A percentile compares a stretch with the other conserved stretches of the same genome.
Conservation (phyloP, 1,139 yeast genomes). For the Kodamaea anthophila region DNA sequence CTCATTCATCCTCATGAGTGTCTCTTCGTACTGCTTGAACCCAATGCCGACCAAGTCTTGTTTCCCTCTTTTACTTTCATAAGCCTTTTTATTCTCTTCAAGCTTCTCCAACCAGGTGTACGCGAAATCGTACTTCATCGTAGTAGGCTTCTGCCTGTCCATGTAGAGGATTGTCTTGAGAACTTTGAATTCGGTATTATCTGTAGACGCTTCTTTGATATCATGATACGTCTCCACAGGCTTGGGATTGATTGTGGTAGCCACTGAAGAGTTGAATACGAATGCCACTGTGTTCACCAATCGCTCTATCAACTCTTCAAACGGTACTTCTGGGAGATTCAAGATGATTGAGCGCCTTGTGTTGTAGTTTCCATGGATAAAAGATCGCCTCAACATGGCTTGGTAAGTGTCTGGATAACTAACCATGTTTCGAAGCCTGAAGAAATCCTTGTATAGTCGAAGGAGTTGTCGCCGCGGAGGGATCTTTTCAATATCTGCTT, state of each 20-base stretch:
- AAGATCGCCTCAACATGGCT: conserved; percentile 21
- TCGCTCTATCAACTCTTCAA: conserved; percentile 18
- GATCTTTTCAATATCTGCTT: conserved; percentile 8
- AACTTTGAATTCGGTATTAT: conserved; percentile 23
- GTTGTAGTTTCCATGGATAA: conserved; percentile 19
- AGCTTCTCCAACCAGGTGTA: conserved; percentile 24
- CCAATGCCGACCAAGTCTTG: conserved; percentile 15
- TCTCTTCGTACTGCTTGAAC: conserved; percentile 23
- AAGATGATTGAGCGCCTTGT: conserved; percentile 13
- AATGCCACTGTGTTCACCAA: conserved; percentile 31
- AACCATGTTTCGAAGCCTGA: conserved; percentile 24
- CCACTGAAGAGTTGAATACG: conserved; percentile 35
- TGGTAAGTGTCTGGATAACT: conserved; percentile 15
- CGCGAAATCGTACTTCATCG: conserved; percentile 24
- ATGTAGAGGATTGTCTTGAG: conserved; percentile 26
- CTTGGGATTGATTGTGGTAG: conserved; percentile 10
- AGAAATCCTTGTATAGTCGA: conserved; percentile 28
- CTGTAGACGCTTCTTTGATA: conserved; percentile 11
- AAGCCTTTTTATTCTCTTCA: conserved; percentile 9
- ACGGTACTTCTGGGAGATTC: conserved; percentile 6
- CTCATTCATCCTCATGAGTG: conserved; percentile 33
- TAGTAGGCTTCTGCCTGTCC: conserved; percentile 24
- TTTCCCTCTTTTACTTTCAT: conserved; percentile 5
- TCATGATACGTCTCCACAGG: conserved; percentile 20
- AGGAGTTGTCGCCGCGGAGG: conserved; percentile 12